phyloP scores from a whole-genome alignment of 176 grass and related monocot species.

The Paspalum vaginatum region DNA sequence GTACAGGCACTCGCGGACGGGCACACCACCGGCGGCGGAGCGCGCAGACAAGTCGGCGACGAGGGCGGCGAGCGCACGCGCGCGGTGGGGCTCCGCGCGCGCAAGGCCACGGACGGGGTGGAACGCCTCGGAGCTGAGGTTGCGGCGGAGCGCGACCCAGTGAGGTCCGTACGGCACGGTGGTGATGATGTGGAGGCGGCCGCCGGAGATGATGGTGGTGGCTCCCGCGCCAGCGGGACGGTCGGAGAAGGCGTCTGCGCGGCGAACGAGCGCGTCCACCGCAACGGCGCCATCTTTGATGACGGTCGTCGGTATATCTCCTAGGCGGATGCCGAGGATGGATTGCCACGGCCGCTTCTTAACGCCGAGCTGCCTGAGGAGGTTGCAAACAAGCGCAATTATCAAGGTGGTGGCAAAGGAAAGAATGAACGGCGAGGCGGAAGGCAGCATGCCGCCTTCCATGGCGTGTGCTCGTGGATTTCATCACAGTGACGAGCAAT shows the following conservation, averaged over 20 bases:
- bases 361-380: background rate
- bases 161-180: slow-evolving; percentile 28
- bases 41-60: background rate
- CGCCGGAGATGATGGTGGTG: slow-evolving; percentile 17
- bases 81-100: background rate
- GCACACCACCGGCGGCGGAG: background rate
- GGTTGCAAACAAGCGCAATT: background rate
- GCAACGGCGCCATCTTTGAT: slow-evolving; percentile 11
- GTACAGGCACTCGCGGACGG: slow-evolving; percentile 30
- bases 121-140: slow-evolving; percentile 32
- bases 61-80: background rate
- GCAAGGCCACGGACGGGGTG: slow-evolving; percentile 32
- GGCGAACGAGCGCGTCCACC: slow-evolving; percentile 18
- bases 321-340: slow-evolving; percentile 16
- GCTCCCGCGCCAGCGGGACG: background rate
- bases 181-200: slow-evolving; percentile 25
- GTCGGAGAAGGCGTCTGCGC: slow-evolving; percentile 38
- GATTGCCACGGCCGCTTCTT: background rate
- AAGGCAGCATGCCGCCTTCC: background rate
- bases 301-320: slow-evolving; percentile 22
- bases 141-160: slow-evolving; percentile 31
- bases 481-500: no score
- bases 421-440: background rate
- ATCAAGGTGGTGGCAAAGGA: background rate
- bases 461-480: background rate